These are phyloP conservation scores for Schizonepeta tenuifolia DNA, from an alignment of 257 asterid genomes.

Conservation along the genomic window DNA sequence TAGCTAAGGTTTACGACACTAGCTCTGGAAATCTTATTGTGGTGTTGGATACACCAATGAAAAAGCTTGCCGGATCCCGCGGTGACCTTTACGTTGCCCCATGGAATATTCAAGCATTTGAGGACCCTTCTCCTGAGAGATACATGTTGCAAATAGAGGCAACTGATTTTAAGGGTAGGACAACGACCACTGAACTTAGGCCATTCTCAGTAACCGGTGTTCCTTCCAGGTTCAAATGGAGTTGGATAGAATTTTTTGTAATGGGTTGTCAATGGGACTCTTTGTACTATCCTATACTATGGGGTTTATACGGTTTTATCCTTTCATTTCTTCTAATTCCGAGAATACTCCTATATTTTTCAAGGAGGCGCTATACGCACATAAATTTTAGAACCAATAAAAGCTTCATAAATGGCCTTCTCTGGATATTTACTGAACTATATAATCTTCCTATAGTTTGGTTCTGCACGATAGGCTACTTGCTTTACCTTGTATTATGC, in stretches of 20 bases:
- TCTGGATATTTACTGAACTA: conserved; percentile 65
- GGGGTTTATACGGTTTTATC: conserved; percentile 49
- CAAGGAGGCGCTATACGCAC: conserved; percentile 54
- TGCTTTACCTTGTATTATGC: conserved; percentile 75
- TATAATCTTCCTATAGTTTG: conserved; percentile 53
- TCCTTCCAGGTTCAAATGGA: conserved; percentile 66
- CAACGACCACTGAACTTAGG: conserved; percentile 67
- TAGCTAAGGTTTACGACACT: conserved; percentile 81
- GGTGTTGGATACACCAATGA: conserved; percentile 72
- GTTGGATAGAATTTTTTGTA: conserved; percentile 79
- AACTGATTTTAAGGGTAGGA: conserved; percentile 57
- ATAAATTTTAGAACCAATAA: conserved; percentile 50
- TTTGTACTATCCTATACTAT: conserved; percentile 71
- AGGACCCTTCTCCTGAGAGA: conserved; percentile 84
- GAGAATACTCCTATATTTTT: conserved; percentile 44
- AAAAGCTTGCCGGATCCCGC: conserved; percentile 51
- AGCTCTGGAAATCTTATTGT: conserved; percentile 53
- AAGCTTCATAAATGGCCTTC: conserved; percentile 47
- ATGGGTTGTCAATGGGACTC: conserved; percentile 97
- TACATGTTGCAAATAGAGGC: conserved; percentile 76
- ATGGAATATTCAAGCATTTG: conserved; percentile 76
- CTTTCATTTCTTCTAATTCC: conserved; percentile 64
- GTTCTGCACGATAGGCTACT: conserved; percentile 53
- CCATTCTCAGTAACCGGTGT: conserved; percentile 78
- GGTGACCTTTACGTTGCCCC: conserved; percentile 75